Percentiles rank a stretch among this genome's conserved stretches.
Conservation (phyloP, 345 rosid genomes). For the Camelina sativa region DNA sequence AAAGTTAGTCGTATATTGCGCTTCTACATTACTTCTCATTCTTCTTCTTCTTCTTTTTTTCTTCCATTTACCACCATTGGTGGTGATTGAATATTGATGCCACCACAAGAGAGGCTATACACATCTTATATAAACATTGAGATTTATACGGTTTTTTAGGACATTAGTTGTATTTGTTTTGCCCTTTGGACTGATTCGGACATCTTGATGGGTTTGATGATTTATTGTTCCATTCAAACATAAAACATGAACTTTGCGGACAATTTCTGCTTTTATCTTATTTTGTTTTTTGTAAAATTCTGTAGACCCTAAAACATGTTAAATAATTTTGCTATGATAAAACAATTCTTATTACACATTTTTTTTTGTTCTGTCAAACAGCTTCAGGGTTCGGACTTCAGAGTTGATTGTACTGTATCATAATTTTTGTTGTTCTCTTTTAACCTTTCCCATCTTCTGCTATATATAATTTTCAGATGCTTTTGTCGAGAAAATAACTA, state of each 20-base stretch:
- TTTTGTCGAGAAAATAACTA: too few species aligned
- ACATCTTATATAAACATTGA: constrained; percentile 28
- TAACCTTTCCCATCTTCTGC: too few species aligned
- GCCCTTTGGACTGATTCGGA: constrained; percentile 8
- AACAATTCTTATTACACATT: too few species aligned
- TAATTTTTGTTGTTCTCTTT: too few species aligned
- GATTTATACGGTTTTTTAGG: constrained; percentile 27
- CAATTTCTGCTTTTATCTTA: background rate
- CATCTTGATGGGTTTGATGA: constrained; percentile 19
- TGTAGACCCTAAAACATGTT: background rate
- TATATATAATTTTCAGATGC: too few species aligned
- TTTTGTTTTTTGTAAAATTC: too few species aligned
- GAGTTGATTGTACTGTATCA: too few species aligned
- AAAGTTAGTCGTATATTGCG: constrained; percentile 18
- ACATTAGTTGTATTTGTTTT: background rate
- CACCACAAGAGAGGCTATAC: constrained; percentile 30
- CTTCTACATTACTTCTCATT: constrained; percentile 21
- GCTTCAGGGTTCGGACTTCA: too few species aligned
- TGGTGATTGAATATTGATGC: constrained; percentile 32
- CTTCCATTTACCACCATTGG: constrained; percentile 21
- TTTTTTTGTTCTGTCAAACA: too few species aligned
- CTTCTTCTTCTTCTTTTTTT: background rate
- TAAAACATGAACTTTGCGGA: background rate
- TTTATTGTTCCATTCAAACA: background rate
- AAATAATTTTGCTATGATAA: too few species aligned